These are phyloP conservation scores for Pythium plurisporium DNA, from an alignment of 352 stramenopile genomes.

Conservation along the genomic window DNA sequence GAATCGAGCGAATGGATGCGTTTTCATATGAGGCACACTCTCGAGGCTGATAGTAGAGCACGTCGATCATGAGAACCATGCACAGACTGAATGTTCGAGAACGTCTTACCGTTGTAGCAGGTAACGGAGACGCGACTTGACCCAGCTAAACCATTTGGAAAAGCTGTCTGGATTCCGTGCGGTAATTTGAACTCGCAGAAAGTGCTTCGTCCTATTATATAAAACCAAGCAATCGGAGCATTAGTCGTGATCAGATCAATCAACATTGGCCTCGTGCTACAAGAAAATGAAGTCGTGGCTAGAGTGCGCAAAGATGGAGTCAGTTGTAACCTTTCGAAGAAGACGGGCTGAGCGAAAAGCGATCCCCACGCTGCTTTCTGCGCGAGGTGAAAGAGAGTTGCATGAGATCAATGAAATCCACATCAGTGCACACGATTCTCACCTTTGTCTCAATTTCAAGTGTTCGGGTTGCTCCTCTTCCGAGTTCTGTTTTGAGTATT, in stretches of 20 bases:
- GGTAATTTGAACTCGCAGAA: constrained; percentile 75
- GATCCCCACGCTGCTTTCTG: constrained; percentile 75
- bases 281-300: too few relatives aligned
- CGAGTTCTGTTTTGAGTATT: constrained; percentile 90
- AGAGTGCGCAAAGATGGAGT: constrained; percentile 3
- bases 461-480: constrained; percentile 47
- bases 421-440: neutral
- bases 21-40: constrained; percentile 44
- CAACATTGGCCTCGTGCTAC: too few relatives aligned
- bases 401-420: too few relatives aligned
- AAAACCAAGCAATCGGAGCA: neutral
- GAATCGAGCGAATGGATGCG: constrained; percentile 80
- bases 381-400: neutral
- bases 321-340: constrained; percentile 68
- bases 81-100: neutral
- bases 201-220: constrained; percentile 61
- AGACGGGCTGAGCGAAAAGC: constrained; percentile 64
- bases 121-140: constrained; percentile 79
- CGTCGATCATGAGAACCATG: neutral
- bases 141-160: constrained; percentile 80
- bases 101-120: constrained; percentile 63
- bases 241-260: too few relatives aligned
- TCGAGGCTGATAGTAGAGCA: constrained; percentile 40
- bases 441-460: constrained; percentile 86
- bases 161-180: constrained; percentile 49